These are phyloP conservation scores for Naganishia antarctica DNA, from an alignment of 768 basidiomycete genomes.

Conservation along the genomic window DNA sequence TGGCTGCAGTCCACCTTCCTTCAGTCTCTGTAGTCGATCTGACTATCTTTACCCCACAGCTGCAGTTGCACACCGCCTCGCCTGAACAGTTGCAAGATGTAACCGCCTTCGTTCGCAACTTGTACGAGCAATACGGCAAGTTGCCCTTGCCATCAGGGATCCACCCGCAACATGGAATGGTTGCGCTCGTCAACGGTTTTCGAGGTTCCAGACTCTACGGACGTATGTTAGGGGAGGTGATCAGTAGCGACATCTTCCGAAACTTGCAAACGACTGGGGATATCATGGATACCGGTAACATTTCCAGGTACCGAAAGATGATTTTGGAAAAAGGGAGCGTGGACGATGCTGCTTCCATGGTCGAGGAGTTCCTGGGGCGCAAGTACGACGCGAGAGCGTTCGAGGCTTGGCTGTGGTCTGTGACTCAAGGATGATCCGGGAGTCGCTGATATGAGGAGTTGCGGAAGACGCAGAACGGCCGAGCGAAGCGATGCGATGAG, in stretches of 20 bases:
- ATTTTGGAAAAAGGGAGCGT: not conserved
- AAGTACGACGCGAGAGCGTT: not conserved
- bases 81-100: not conserved
- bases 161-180: not conserved
- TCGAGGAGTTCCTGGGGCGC: not conserved
- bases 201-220: not conserved
- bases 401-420: not conserved
- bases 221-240: not conserved
- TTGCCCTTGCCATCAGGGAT: not conserved
- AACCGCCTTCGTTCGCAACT: not conserved
- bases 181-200: not conserved
- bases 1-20: too few species aligned
- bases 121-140: not conserved
- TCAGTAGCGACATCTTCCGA: not conserved
- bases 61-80: not conserved
- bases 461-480: too few species aligned
- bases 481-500: too few species aligned
- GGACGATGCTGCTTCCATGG: not conserved
- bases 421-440: too few species aligned
- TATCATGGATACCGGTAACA: not conserved
- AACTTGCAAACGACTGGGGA: not conserved
- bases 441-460: too few species aligned
- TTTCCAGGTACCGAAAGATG: not conserved
- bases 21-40: too few species aligned
- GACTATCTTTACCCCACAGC: not conserved